Evolutionary conservation across 305 asterid genomes (phyloP), one percentile per base, ranked within the genome.

Genomic region (Rubia balearica): DNA sequence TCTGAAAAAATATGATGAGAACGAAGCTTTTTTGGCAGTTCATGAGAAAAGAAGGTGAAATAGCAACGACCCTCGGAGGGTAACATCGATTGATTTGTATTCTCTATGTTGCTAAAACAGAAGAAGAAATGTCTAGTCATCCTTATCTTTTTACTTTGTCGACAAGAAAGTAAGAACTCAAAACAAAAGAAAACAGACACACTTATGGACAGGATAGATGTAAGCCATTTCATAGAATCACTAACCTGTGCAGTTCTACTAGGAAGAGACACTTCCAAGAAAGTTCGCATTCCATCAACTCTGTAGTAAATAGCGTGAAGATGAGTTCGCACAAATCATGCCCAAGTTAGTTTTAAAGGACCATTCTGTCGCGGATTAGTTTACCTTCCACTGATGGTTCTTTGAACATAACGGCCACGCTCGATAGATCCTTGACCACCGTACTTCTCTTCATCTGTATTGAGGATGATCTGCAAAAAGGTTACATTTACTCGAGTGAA

Each of bases 221-320:
- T 64, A 4, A 10, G 49, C 68, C 71, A 74, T 69, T 67, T 76
- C 45, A 42, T n/a, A 71, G 30, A 65, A 67, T 27, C 70, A 70
- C 90, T 68, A 65, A 93, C 96, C 96, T 91, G 98, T 71, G 96
- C 96, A 65, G 91, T 91, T 88, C 97, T 85, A 77, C 95, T 85
- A 43, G 97, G 97, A 71, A 93, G 79, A 71, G 78, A 82, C 72
- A 93, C 81, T 74, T 93, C 96, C 81, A 93, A 75, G 86, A 92
- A 86, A 79, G 70, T 81, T 71, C 91, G 83, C 78, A 82, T 69
- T 72, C 97, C 95, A 77, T 89, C 96, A 74, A 80, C 81, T 81
- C 98, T 93, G 88, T 81, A 80, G 75, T 41, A 59, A 53, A 60
- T 45, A 10, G 61, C 27, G 61, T 24, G 13, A 68, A 22, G 33